Base-by-base conservation (phyloP, 2,329 filamentous ascomycete species). In the Onygena corvina region DNA sequence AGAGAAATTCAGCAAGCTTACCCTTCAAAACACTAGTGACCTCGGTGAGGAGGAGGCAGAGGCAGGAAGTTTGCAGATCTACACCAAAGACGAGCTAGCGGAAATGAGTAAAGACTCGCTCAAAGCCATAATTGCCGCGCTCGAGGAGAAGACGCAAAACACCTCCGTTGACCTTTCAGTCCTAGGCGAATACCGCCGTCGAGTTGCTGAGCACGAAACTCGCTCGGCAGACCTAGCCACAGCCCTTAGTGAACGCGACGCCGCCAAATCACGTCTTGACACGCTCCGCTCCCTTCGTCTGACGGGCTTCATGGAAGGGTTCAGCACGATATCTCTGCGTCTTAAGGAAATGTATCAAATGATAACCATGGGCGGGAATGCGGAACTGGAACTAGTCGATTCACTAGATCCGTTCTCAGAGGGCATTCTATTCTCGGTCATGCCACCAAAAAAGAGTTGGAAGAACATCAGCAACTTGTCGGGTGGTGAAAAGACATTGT, bases 281-380 rank as follows among this genome's bases (percentile, higher is more conserved):
- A 88, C 95, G 57, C 80, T 98, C 47, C 85, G 92, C 9, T 84
- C 87, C 11, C 74, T 94, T 46, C 86, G 92, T 25, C 75, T 96
- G 5, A 90, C 95, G 59, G 90, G 92, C 30, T 98, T 98, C 76
- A 96, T 96, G 89, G 87, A 93, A 63, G 92, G 93, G 33, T 96
- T 98, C 71, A 84, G 83, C 60, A 84, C 80, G 54, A 98, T 98
- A 66, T 96, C 90, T 1, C 75, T 95, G 20, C 84, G 90, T 0
- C 75, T 98, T 40, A 98, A 98, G 72, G 92, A 98, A 63, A 98
- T 98, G 92, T 98, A 98, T 70, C 92, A 98, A 65, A 95, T 98
- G 89, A 98, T 98, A 65, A 98, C 92, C 18, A 96, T 98, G 88
- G 92, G 92, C 53, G 92, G 92, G 50, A 98, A 98, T 60, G 92